Evolutionary conservation across 2,329 filamentous ascomycete species (phyloP).

Genomic region (Fusarium kyushuense): DNA sequence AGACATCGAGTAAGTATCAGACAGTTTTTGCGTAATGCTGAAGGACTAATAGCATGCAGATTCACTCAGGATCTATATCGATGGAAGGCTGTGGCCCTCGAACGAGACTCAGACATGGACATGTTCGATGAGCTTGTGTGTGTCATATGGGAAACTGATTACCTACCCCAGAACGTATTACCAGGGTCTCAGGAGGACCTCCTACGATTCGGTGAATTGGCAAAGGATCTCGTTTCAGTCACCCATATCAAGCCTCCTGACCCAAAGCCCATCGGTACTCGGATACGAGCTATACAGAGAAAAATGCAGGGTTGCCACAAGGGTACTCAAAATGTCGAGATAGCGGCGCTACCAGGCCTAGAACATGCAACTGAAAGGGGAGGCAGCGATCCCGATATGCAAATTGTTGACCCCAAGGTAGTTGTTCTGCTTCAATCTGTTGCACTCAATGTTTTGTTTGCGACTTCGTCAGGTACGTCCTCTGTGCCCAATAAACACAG

Average conservation of each 20-base stretch:
- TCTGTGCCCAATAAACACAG: too few relatives aligned
- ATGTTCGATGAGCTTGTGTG: constrained; percentile 45
- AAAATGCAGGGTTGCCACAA: constrained; percentile 24
- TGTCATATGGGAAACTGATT: constrained; percentile 37
- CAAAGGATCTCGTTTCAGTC: constrained; percentile 41
- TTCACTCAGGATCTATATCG: constrained; percentile 46
- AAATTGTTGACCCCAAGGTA: constrained; percentile 32
- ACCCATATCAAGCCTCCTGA: constrained; percentile 8
- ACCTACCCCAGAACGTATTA: background rate
- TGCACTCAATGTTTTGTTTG: constrained; percentile 38
- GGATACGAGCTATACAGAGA: constrained; percentile 32
- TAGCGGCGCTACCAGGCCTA: background rate
- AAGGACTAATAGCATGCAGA: constrained; percentile 30
- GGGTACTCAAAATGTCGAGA: background rate
- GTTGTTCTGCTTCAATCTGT: constrained; percentile 39
- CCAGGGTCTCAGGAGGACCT: constrained; percentile 16
- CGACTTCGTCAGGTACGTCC: constrained; percentile 34
- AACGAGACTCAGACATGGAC: constrained; percentile 18
- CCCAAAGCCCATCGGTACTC: constrained; percentile 20
- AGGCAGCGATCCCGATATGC: background rate
- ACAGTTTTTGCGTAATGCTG: background rate
- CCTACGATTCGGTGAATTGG: constrained; percentile 39
- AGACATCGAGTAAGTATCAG: constrained; percentile 24
- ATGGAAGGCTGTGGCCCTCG: constrained; percentile 43
- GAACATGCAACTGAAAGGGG: background rate